Conservation (phyloP, 2,329 filamentous ascomycete species). For the Aspergillus pseudoterreus region DNA sequence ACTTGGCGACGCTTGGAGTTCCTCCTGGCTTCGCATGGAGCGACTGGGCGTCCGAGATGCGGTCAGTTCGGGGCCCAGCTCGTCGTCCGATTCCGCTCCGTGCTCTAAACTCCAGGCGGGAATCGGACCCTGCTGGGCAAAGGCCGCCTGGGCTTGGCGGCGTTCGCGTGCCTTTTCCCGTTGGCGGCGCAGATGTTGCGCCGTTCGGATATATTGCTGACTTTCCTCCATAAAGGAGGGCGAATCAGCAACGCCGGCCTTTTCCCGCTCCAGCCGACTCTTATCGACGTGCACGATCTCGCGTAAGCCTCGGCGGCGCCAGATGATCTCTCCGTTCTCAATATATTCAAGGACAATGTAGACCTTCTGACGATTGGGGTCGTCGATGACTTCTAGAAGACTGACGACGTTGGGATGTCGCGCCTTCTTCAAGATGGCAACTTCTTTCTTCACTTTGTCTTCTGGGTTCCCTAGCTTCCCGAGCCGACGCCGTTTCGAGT, state of each 20-base stretch:
- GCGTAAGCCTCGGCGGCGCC: constrained; percentile 82
- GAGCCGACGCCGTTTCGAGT: constrained; percentile 88
- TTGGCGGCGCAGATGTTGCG: constrained; percentile 39
- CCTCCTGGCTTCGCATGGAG: constrained; percentile 40
- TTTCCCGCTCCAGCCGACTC: constrained; percentile 67
- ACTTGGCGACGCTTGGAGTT: constrained; percentile 52
- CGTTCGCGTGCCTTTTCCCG: constrained; percentile 59
- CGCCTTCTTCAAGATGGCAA: constrained; percentile 97
- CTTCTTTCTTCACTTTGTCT: constrained; percentile 82
- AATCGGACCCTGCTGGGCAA: constrained; percentile 48
- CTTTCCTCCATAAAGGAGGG: constrained; percentile 43
- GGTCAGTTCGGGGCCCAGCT: constrained; percentile 25
- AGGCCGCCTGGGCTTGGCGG: constrained; percentile 56
- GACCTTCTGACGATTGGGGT: constrained; percentile 93
- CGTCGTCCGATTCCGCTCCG: constrained; percentile 56
- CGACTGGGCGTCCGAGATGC: constrained; percentile 32
- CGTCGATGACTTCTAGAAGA: constrained; percentile 93
- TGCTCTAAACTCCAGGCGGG: constrained; percentile 84
- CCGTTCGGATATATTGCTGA: constrained; percentile 37
- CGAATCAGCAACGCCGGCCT: constrained; percentile 75
- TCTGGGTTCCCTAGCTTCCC: constrained; percentile 68
- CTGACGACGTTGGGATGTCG: constrained; percentile 96
- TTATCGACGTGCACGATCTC: constrained; percentile 83
- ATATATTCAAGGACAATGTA: constrained; percentile 97
- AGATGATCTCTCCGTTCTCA: constrained; percentile 87